These are phyloP conservation scores for Xylaria hypoxylon DNA, from an alignment of 2,329 filamentous ascomycete species.

Conservation along the genomic window DNA sequence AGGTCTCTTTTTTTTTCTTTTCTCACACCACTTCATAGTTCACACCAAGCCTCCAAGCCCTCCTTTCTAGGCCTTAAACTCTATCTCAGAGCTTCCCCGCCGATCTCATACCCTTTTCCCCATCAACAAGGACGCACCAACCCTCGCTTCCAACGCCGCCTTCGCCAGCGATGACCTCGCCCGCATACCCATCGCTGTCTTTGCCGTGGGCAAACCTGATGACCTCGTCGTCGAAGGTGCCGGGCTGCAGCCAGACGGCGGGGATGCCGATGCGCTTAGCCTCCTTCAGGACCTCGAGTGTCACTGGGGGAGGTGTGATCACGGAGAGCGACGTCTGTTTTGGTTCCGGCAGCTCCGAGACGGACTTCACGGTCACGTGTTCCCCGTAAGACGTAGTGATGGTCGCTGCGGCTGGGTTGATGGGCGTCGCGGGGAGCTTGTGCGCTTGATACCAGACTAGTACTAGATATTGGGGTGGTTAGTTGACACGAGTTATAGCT, in stretches of 20 bases:
- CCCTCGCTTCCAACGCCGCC: constrained; percentile 79
- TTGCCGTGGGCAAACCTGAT: constrained; percentile 71
- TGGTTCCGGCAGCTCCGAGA: constrained; percentile 74
- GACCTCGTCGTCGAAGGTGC: constrained; percentile 83
- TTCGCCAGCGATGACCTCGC: constrained; percentile 73
- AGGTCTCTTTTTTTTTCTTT: not conserved
- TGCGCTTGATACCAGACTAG: constrained; percentile 89
- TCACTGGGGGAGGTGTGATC: constrained; percentile 86
- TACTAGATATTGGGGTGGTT: constrained; percentile 63
- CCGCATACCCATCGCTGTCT: constrained; percentile 66
- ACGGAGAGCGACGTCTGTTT: constrained; percentile 81
- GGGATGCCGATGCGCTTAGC: constrained; percentile 79
- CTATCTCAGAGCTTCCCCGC: constrained; percentile 62
- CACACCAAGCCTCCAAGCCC: not conserved
- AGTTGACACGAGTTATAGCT: not conserved
- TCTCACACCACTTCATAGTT: not conserved
- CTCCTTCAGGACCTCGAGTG: constrained; percentile 78
- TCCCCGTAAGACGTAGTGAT: constrained; percentile 71
- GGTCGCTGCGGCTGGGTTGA: constrained; percentile 78
- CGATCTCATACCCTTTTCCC: constrained; percentile 71
- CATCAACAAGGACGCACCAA: constrained; percentile 90
- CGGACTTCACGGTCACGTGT: constrained; percentile 73
- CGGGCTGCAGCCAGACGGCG: constrained; percentile 90
- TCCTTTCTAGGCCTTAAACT: not conserved
- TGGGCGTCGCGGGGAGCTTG: constrained; percentile 79